phyloP scores from a whole-genome alignment of 208 protist species.

The Leishmania aethiopica region DNA sequence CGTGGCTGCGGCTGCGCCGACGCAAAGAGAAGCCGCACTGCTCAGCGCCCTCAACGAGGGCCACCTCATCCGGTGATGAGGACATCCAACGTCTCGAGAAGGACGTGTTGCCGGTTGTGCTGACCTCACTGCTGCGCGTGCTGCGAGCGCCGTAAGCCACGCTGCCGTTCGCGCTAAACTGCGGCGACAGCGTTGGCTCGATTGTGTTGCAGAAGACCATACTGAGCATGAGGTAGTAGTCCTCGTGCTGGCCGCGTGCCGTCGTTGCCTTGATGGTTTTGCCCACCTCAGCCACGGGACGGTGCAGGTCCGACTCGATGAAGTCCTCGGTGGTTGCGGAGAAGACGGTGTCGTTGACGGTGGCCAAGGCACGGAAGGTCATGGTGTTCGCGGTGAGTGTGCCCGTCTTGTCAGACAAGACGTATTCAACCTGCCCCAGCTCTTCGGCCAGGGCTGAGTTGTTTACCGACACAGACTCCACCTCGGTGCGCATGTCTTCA shows the following conservation, averaged over 20 bases:
- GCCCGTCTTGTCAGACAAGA: slow-evolving; percentile 95
- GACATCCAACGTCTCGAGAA: slow-evolving; percentile 62
- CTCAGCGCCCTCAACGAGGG: slow-evolving; percentile 84
- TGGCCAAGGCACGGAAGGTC: slow-evolving; percentile 57
- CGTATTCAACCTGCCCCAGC: slow-evolving; percentile 92
- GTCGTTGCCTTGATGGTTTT: slow-evolving; percentile 6
- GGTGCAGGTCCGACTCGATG: slow-evolving; percentile 5
- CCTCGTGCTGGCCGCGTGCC: slow-evolving; percentile 8
- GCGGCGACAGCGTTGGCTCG: slow-evolving; percentile 33
- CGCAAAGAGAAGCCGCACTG: slow-evolving; percentile 63
- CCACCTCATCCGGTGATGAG: slow-evolving; percentile 93
- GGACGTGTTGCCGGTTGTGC: background rate
- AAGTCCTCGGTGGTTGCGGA: slow-evolving; percentile 18
- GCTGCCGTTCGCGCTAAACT: background rate
- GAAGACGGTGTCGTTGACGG: slow-evolving; percentile 34
- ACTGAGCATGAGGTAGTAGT: slow-evolving; percentile 46
- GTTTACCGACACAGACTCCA: slow-evolving; percentile 56
- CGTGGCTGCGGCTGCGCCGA: slow-evolving; percentile 42
- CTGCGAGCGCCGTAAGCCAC: background rate
- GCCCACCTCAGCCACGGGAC: slow-evolving; percentile 8
- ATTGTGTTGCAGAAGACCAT: slow-evolving; percentile 78
- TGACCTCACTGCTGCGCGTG: slow-evolving; percentile 8
- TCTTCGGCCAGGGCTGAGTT: slow-evolving; percentile 93
- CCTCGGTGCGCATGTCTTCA: slow-evolving; percentile 60
- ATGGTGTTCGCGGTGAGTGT: slow-evolving; percentile 94